Percentiles rank a stretch among this genome's conserved stretches.
phyloP scores from a whole-genome alignment of 352 stramenopile genomes.

The Globisporangium alternatum region DNA sequence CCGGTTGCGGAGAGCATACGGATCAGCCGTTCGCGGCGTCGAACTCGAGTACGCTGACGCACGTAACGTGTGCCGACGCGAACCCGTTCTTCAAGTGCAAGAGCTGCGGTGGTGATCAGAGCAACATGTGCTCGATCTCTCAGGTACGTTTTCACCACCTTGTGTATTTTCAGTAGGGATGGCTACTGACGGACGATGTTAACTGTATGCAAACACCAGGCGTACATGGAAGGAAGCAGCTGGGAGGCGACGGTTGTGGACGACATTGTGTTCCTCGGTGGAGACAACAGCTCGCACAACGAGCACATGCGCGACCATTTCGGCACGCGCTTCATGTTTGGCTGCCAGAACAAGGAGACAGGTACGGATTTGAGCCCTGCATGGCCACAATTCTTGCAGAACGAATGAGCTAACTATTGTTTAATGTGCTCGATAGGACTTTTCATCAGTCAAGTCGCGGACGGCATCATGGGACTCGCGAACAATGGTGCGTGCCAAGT shows the following conservation, averaged over 20 bases:
- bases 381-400: neutral
- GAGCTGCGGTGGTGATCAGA: conserved; percentile 26
- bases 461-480: conserved; percentile 83
- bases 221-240: conserved; percentile 85
- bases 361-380: conserved; percentile 18
- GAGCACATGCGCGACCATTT: conserved; percentile 51
- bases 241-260: conserved; percentile 81
- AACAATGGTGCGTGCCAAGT: conserved; percentile 41
- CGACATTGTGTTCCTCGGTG: conserved; percentile 78
- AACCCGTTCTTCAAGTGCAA: conserved; percentile 57
- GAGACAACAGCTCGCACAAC: conserved; percentile 47
- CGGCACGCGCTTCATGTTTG: conserved; percentile 78
- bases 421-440: conserved; percentile 27
- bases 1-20: conserved; percentile 71
- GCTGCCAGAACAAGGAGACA: conserved; percentile 73
- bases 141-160: conserved; percentile 23
- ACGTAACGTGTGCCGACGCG: conserved; percentile 54
- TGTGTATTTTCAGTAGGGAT: neutral
- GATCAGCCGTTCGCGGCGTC: conserved; percentile 56
- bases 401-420: neutral
- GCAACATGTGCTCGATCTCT: conserved; percentile 60
- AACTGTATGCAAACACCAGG: conserved; percentile 25
- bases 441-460: conserved; percentile 80
- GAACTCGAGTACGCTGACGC: conserved; percentile 67
- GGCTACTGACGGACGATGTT: neutral